phyloP scores from a whole-genome alignment of 1,284 basidiomycete species.

The Spongispora temasekensis region DNA sequence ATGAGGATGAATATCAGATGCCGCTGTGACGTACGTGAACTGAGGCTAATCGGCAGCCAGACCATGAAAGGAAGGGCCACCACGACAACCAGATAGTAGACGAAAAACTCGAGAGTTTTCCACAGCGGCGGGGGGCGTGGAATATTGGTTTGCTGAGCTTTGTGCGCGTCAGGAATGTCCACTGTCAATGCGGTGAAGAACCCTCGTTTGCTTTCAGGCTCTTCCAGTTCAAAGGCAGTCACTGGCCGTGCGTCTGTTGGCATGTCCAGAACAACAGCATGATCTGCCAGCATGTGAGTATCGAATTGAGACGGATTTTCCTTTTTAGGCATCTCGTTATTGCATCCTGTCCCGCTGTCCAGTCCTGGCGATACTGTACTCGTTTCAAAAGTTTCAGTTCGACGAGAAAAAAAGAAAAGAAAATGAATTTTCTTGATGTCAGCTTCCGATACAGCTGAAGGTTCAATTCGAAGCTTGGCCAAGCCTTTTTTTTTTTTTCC shows the following conservation, averaged over 20 bases:
- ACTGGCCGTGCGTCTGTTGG: constrained; percentile 27
- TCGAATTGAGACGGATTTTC: not conserved
- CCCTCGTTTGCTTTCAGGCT: constrained; percentile 25
- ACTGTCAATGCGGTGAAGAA: constrained; percentile 46
- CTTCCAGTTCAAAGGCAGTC: constrained; percentile 18
- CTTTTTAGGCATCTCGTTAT: too few species aligned
- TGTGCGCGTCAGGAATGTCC: constrained; percentile 45
- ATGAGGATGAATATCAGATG: not conserved
- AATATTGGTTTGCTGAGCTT: constrained; percentile 21
- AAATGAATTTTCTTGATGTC: too few species aligned
- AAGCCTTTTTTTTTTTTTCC: too few species aligned
- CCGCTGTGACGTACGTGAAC: constrained; percentile 57
- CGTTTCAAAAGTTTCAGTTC: too few species aligned
- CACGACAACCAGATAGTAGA: constrained; percentile 70
- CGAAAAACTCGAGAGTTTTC: constrained; percentile 80
- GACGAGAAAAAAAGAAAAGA: too few species aligned
- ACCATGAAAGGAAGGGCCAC: constrained; percentile 77
- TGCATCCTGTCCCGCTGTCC: too few species aligned
- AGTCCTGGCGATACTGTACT: too few species aligned
- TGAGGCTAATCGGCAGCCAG: constrained; percentile 79
- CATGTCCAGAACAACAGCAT: constrained; percentile 33
- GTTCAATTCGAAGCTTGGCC: too few species aligned
- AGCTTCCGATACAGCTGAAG: too few species aligned
- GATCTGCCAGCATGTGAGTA: constrained; percentile 11
- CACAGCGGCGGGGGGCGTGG: constrained; percentile 57